These are phyloP conservation scores for Aspergillus hortae DNA, from an alignment of 2,329 filamentous ascomycete species.

Conservation along the genomic window DNA sequence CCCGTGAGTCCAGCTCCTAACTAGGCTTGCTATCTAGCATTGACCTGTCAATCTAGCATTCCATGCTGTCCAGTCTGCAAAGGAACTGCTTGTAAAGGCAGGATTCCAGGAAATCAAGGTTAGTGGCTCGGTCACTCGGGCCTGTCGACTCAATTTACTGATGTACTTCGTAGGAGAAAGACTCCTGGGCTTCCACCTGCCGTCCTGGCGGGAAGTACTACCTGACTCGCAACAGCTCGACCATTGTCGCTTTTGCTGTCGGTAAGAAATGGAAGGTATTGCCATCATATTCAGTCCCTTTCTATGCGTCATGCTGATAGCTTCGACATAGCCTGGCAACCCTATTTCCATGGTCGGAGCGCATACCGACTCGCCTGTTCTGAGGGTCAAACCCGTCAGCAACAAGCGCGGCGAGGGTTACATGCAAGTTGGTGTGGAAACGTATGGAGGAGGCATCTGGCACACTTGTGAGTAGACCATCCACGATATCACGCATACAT, in stretches of 20 bases:
- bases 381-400: conserved; percentile 90
- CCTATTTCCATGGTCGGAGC: conserved; percentile 89
- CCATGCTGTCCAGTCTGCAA: conserved; percentile 82
- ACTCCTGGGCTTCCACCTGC: conserved; percentile 77
- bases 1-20: conserved; percentile 59
- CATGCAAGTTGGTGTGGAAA: conserved; percentile 91
- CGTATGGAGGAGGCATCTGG: conserved; percentile 95
- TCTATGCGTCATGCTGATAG: neutral
- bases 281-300: neutral
- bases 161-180: conserved; percentile 61
- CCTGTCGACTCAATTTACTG: neutral
- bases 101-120: conserved; percentile 83
- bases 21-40: conserved; percentile 1
- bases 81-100: conserved; percentile 70
- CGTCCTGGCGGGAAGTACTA: conserved; percentile 92
- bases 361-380: conserved; percentile 90
- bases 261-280: conserved; percentile 75
- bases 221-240: conserved; percentile 88
- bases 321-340: conserved; percentile 64
- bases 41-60: conserved; percentile 61
- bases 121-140: conserved; percentile 1
- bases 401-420: conserved; percentile 85
- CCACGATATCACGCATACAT: neutral
- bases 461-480: conserved; percentile 63
- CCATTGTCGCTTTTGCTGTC: conserved; percentile 88